Evolutionary conservation across 2,329 filamentous ascomycete genomes (phyloP), one percentile per base, ranked within the genome.

Genomic region (Paecilomyces fulvus): DNA sequence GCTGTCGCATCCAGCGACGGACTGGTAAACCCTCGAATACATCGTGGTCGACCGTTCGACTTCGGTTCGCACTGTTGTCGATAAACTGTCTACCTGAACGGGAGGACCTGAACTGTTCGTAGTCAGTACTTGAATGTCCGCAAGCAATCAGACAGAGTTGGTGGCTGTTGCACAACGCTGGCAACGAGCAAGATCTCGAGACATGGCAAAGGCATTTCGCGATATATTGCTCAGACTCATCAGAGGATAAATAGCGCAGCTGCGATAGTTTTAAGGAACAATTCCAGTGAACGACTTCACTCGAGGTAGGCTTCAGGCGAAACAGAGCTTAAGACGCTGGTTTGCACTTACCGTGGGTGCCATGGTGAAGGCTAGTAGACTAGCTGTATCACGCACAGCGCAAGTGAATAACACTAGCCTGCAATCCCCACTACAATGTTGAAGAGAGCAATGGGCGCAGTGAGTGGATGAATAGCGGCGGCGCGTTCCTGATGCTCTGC

Each of bases 1-100:
- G 79, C 57, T 88, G 84, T 61, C 88, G 85, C 56, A 89, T 85
- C 88, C 91, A 97, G 81, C 95, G 90, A 67, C 91, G 87, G 57
- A 96, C 88, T 14, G 92, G 92, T 10, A 96, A 81, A 58, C 91
- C 90, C 80, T 83, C 78, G 52, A 83, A 80, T 52, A 85, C 78
- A 76, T 88, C 86, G 68, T 86, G 83, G 61, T 88, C 85, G 54
- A 80, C 76, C 62, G 69, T 71, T 61, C 75, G 69, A 52, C 68
- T 72, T 51, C 75, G 70, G 55, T 70, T 70, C 50, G 69, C 60
- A 49, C 60, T 61, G 46, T 75, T 75, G 59, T 82, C 80, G 56
- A 80, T 77, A 58, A 79, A 80, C 62, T 83, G 79, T 58, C 82
- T 81, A 59, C 80, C 81, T 20, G 80, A 79, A 60, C 81, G 80